Conservation (phyloP, 2,329 filamentous ascomycete species). For the Grosmannia huntii region DNA sequence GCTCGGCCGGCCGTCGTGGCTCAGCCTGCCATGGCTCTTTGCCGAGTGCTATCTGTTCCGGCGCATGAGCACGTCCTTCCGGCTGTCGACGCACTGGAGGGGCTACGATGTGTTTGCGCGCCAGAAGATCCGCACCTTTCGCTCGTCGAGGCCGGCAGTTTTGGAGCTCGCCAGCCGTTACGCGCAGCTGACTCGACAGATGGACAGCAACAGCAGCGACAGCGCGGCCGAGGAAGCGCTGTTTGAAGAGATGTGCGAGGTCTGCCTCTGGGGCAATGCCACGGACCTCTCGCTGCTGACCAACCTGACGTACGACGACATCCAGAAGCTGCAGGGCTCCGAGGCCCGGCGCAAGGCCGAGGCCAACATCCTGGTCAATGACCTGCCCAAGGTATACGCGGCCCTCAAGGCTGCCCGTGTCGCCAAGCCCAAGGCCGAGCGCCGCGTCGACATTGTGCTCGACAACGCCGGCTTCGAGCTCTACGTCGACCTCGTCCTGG, state of each 20-base stretch:
- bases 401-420: conserved; percentile 13
- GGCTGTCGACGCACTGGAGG: conserved; percentile 70
- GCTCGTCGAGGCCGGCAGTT: conserved; percentile 66
- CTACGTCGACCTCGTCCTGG: conserved; percentile 86
- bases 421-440: conserved; percentile 28
- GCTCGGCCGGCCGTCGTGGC: conserved; percentile 66
- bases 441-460: conserved; percentile 83
- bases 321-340: conserved; percentile 88
- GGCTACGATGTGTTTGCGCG: conserved; percentile 77
- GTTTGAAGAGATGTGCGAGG: conserved; percentile 89
- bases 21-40: conserved; percentile 77
- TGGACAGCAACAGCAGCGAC: conserved; percentile 25
- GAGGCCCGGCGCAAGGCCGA: conserved; percentile 76
- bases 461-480: conserved; percentile 97
- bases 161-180: conserved; percentile 30
- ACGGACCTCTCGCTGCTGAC: conserved; percentile 88
- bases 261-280: conserved; percentile 94
- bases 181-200: conserved; percentile 50
- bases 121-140: conserved; percentile 87
- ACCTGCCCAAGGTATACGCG: conserved; percentile 39
- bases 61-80: conserved; percentile 73
- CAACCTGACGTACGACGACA: conserved; percentile 84
- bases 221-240: conserved; percentile 63
- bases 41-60: conserved; percentile 90
- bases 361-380: conserved; percentile 84